phyloP scores from a whole-genome alignment of 441 rosid species.

The Erodium moschatum region DNA sequence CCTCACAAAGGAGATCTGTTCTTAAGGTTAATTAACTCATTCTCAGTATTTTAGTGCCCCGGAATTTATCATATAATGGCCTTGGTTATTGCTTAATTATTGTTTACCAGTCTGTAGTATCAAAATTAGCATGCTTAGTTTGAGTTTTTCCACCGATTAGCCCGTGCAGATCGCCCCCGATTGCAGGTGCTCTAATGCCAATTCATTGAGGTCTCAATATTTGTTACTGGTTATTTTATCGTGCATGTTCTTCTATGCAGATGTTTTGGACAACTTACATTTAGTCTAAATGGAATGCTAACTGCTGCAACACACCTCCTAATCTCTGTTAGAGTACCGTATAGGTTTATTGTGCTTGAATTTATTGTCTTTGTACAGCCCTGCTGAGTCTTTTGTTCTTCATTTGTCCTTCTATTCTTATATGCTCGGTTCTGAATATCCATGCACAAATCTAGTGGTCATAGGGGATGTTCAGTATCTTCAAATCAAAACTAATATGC shows the following conservation, averaged over 20 bases:
- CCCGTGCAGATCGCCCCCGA: no score
- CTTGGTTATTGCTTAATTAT: not conserved
- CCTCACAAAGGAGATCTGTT: conserved; percentile 33
- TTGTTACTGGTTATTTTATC: not conserved
- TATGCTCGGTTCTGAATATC: not conserved
- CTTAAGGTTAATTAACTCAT: conserved; percentile 35
- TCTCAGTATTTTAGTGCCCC: no score
- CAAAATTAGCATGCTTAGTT: not conserved
- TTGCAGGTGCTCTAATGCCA: no score
- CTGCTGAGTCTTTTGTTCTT: no score
- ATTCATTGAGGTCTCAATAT: not conserved
- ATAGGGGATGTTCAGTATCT: not conserved
- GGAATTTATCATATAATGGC: not conserved
- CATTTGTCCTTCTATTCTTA: not conserved
- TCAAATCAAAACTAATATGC: not conserved
- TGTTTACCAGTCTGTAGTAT: not conserved
- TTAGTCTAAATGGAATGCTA: no score
- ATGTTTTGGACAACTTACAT: no score
- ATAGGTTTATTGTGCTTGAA: no score
- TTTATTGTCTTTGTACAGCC: no score
- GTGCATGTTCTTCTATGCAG: not conserved
- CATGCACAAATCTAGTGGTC: not conserved
- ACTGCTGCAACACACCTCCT: no score
- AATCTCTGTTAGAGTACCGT: no score
- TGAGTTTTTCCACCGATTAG: no score